Evolutionary conservation across 148 eudicot species (phyloP), one percentile per base, ranked within the genome.

Genomic region (Chenopodium quinoa): DNA sequence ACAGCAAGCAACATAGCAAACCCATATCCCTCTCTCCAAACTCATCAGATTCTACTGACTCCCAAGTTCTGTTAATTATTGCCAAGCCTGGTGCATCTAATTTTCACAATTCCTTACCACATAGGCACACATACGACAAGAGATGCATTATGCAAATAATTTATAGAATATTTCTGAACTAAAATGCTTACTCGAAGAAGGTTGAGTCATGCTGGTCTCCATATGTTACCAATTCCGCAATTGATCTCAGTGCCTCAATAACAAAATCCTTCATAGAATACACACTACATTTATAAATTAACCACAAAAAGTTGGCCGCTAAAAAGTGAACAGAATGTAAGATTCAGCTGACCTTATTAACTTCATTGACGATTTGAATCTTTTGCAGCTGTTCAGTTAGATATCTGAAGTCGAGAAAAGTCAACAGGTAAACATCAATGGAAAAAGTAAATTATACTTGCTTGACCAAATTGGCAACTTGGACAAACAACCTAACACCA

Each of bases 141-240:
- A 27, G 20, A 23, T n/a, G 27, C 10, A 11, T 54, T 31, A 29
- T 11, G 66, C 23, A 23, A 56, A 47, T 25, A 23, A 66, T 54
- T 32, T 52, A 34, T 71, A 79, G 1, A 17, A 60, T 34, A 69
- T 3, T 23, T 71, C 47, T 50, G 23, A 75, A n/a, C 56, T 11
- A n/a, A 48, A 6, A 50, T 2, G 11, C 98, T 82, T 85, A 96
- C 99, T 96, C 98, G 72, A 96, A 96, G 90, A 87, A 96, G 77
- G 91, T 78, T 69, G 91, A 73, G 80, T 96, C 97, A 91, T 96
- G 93, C 85, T 96, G 99, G 89, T 96, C 99, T 20, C 99, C 99
- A 76, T 94, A 96, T 31, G 90, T 96, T 82, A 96, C 87, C 89
- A 96, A 89, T 85, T 96, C 99, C 7, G 99, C 93, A 84, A 96